Evolutionary conservation across 441 rosid species (phyloP).

Genomic region (Brassica hybrid): DNA sequence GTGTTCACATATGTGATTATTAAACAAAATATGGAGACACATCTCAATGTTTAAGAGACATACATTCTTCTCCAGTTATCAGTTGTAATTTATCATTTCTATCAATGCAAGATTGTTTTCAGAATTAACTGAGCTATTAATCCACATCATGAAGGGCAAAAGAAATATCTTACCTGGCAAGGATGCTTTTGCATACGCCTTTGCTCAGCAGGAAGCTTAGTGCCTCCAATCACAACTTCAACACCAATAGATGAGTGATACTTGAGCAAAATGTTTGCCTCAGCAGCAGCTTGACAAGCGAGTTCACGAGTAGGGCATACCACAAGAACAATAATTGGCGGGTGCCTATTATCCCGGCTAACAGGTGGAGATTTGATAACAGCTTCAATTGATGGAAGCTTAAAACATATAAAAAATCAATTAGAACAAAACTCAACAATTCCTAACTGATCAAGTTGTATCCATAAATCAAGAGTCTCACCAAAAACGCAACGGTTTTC

Average conservation of each 20-base stretch:
- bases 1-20: constrained; percentile 36
- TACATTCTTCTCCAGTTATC: background rate
- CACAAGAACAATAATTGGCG: constrained; percentile 86
- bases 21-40: background rate
- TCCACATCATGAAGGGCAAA: constrained; percentile 1
- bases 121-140: background rate
- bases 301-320: constrained; percentile 98
- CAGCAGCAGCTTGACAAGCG: constrained; percentile 91
- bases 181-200: constrained; percentile 86
- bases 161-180: constrained; percentile 67
- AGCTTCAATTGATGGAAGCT: constrained; percentile 97
- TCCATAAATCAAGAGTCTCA: constrained; percentile 55
- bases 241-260: constrained; percentile 86
- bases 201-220: constrained; percentile 82
- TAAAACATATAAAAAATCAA: background rate
- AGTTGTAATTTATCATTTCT: background rate
- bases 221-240: constrained; percentile 97
- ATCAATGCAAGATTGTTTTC: constrained; percentile 1
- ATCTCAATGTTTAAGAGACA: background rate
- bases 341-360: constrained; percentile 65
- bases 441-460: constrained; percentile 13
- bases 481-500: constrained; percentile 94
- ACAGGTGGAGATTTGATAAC: constrained; percentile 67
- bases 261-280: constrained; percentile 78
- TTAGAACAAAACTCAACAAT: constrained; percentile 17